These are phyloP conservation scores for Prunus mume DNA, from an alignment of 306 rosid species.

Conservation along the genomic window DNA sequence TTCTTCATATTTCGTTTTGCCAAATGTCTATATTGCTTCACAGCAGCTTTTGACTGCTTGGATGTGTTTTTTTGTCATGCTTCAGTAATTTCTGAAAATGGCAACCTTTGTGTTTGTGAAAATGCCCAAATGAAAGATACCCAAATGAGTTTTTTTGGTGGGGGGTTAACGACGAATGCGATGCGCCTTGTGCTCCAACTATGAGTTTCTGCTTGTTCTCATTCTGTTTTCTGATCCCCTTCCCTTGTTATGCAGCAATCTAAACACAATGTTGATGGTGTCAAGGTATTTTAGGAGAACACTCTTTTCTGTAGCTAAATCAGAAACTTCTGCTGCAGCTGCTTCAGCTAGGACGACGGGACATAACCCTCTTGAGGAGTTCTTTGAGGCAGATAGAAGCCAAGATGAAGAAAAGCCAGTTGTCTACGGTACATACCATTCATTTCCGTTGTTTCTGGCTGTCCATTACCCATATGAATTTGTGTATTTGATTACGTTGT, in stretches of 20 bases:
- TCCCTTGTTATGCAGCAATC: constrained; percentile 15
- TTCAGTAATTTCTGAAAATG: not conserved
- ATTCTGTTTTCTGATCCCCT: not conserved
- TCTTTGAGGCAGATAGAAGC: constrained; percentile 71
- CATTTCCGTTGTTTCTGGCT: not conserved
- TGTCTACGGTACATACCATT: constrained; percentile 58
- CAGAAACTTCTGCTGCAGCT: constrained; percentile 52
- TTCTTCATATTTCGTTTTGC: not conserved
- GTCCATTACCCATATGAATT: not conserved
- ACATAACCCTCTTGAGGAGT: constrained; percentile 70
- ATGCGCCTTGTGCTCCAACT: not conserved
- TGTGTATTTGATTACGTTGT: not conserved
- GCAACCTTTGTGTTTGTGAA: not conserved
- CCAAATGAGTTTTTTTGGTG: not conserved
- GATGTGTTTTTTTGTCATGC: not conserved
- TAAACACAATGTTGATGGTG: constrained; percentile 43
- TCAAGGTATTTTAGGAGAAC: constrained; percentile 63
- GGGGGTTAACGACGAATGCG: not conserved
- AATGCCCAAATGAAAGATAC: constrained; percentile 10
- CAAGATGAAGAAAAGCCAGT: constrained; percentile 68
- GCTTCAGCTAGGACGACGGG: constrained; percentile 32
- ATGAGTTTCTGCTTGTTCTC: not conserved
- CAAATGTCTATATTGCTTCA: not conserved
- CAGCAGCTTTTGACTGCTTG: not conserved
- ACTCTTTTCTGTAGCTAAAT: constrained; percentile 57